phyloP scores from a whole-genome alignment of 208 protist genomes.

The Ichthyophonus hoferi region DNA sequence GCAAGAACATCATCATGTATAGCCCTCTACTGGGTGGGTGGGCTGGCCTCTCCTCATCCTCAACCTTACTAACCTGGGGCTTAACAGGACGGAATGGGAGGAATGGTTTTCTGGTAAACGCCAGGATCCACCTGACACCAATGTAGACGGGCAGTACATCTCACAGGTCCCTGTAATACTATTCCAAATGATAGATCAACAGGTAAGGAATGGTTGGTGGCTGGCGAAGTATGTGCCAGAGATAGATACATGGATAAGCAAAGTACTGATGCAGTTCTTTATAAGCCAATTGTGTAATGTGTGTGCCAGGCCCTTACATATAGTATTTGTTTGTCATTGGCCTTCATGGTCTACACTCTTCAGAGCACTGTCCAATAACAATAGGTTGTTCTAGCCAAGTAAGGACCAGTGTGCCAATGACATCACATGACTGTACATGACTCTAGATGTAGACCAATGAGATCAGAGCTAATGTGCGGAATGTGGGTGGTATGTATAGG shows the following conservation, averaged over 20 bases:
- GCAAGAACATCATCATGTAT: constrained; percentile 33
- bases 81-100: constrained; percentile 15
- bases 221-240: not conserved
- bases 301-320: not conserved
- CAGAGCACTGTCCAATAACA: not conserved
- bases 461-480: not conserved
- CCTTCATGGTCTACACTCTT: not conserved
- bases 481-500: not conserved
- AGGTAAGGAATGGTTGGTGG: not conserved
- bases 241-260: not conserved
- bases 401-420: not conserved
- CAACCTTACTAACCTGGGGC: too few relatives aligned
- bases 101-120: constrained; percentile 4
- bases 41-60: too few relatives aligned
- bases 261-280: not conserved
- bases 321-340: not conserved
- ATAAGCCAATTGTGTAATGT: not conserved
- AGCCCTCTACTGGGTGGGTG: too few relatives aligned
- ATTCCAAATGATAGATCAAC: constrained; percentile 45
- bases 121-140: constrained; percentile 11
- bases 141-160: constrained; percentile 26
- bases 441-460: not conserved
- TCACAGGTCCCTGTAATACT: constrained; percentile 27
- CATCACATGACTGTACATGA: not conserved
- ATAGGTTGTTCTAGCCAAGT: not conserved